These are phyloP conservation scores for Cochlearia excelsa DNA, from an alignment of 345 rosid genomes.

Conservation along the genomic window DNA sequence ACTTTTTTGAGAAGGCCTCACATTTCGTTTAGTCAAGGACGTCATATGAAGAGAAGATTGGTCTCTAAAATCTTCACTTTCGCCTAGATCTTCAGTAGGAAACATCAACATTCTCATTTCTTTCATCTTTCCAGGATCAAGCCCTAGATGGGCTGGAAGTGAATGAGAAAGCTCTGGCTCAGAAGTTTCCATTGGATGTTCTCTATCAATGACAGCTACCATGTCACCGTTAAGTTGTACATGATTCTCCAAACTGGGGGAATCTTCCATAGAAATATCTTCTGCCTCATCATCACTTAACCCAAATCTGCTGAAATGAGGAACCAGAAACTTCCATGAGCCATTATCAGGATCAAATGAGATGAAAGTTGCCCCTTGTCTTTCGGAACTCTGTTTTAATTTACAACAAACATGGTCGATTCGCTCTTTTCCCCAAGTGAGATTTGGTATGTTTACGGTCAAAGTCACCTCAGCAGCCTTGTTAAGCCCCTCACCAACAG, in stretches of 20 bases:
- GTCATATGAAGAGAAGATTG: slow-evolving; percentile 41
- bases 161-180: slow-evolving; percentile 84
- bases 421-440: slow-evolving; percentile 31
- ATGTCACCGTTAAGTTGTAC: slow-evolving; percentile 45
- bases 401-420: slow-evolving; percentile 42
- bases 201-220: slow-evolving; percentile 46
- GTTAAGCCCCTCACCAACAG: slow-evolving; percentile 75
- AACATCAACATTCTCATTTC: slow-evolving; percentile 97
- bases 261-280: slow-evolving; percentile 71
- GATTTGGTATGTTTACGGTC: slow-evolving; percentile 36
- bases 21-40: slow-evolving; percentile 45
- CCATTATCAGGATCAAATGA: slow-evolving; percentile 56
- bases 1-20: slow-evolving; percentile 44
- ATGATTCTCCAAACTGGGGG: slow-evolving; percentile 40
- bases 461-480: slow-evolving; percentile 87
- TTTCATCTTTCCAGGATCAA: slow-evolving; percentile 78
- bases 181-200: slow-evolving; percentile 38
- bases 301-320: slow-evolving; percentile 93
- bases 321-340: slow-evolving; percentile 78
- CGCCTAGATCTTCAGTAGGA: slow-evolving; percentile 59
- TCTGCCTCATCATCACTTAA: slow-evolving; percentile 92
- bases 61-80: slow-evolving; percentile 43
- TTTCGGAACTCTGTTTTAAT: slow-evolving; percentile 47
- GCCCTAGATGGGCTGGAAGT: slow-evolving; percentile 92
- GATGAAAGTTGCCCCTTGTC: slow-evolving; percentile 77